Percentiles rank a stretch among this genome's conserved stretches.
Evolutionary conservation across 805 yeast genomes (phyloP).

Genomic region (Sugiyamaella smithiae): DNA sequence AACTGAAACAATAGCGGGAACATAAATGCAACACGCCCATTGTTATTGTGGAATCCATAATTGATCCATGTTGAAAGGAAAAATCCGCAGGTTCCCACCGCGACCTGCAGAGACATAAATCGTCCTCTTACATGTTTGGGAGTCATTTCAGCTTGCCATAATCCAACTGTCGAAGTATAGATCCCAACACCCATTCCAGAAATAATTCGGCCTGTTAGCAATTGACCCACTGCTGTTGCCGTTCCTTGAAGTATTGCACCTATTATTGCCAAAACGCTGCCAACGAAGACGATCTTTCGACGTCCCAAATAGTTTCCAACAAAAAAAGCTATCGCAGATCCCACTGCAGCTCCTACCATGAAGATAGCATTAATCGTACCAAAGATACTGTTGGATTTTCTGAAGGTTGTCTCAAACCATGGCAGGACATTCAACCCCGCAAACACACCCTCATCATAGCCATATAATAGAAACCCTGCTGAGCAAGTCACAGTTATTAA

Average conservation of each 20-base stretch:
- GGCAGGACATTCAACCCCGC: conserved; percentile 9
- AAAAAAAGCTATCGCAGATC: conserved; percentile 4
- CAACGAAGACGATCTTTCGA: neutral
- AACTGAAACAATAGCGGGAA: conserved; percentile 74
- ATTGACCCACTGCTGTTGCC: conserved; percentile 50
- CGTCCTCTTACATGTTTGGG: conserved; percentile 65
- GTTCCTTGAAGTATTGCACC: neutral
- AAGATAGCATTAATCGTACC: conserved; percentile 3
- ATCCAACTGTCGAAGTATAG: conserved; percentile 77
- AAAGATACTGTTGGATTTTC: neutral
- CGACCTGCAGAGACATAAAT: conserved; percentile 64
- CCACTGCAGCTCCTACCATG: conserved; percentile 10
- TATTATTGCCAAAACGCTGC: neutral
- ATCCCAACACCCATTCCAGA: conserved; percentile 77
- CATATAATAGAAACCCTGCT: conserved; percentile 1
- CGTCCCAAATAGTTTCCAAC: neutral
- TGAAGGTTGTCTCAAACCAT: conserved; percentile 6
- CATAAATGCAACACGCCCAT: conserved; percentile 62
- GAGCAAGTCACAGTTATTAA: neutral
- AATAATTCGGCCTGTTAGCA: conserved; percentile 67
- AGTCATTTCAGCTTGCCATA: conserved; percentile 76
- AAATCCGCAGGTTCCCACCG: conserved; percentile 51
- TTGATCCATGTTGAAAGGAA: conserved; percentile 59
- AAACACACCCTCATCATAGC: conserved; percentile 11
- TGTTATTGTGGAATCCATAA: conserved; percentile 62